Evolutionary conservation across 2,329 filamentous ascomycete species (phyloP).

Genomic region (Diatrype stigma): DNA sequence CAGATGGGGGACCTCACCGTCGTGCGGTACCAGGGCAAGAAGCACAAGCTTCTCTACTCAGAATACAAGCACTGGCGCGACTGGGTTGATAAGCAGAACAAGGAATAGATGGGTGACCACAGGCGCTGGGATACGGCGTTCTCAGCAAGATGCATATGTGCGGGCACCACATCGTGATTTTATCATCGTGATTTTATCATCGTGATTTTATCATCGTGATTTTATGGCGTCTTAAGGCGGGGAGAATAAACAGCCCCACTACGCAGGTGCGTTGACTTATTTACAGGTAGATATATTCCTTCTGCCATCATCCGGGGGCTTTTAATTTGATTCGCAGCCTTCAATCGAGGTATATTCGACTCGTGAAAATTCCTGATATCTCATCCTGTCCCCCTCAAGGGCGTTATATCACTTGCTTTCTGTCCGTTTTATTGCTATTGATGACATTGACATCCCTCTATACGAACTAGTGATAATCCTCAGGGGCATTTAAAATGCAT

Average conservation of each 20-base stretch:
- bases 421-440: too few relatives aligned
- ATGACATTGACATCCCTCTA: too few relatives aligned
- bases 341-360: too few relatives aligned
- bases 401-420: too few relatives aligned
- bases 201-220: too few relatives aligned
- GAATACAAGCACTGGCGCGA: conserved; percentile 79
- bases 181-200: too few relatives aligned
- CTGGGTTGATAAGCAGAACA: conserved; percentile 52
- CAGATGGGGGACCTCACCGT: conserved; percentile 71
- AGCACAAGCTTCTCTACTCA: conserved; percentile 63
- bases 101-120: conserved; percentile 10
- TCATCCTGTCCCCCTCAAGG: too few relatives aligned
- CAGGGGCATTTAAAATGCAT: too few relatives aligned
- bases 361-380: too few relatives aligned
- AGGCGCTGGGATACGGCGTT: not conserved
- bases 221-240: not conserved
- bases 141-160: not conserved
- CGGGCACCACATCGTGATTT: not conserved
- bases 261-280: not conserved
- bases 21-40: conserved; percentile 82
- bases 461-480: too few relatives aligned
- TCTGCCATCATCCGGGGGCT: not conserved
- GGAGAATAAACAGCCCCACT: not conserved
- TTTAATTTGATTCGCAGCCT: not conserved
- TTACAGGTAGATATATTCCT: not conserved